Evolutionary conservation across 345 rosid species (phyloP).

Genomic region (Populus ilicifolia): DNA sequence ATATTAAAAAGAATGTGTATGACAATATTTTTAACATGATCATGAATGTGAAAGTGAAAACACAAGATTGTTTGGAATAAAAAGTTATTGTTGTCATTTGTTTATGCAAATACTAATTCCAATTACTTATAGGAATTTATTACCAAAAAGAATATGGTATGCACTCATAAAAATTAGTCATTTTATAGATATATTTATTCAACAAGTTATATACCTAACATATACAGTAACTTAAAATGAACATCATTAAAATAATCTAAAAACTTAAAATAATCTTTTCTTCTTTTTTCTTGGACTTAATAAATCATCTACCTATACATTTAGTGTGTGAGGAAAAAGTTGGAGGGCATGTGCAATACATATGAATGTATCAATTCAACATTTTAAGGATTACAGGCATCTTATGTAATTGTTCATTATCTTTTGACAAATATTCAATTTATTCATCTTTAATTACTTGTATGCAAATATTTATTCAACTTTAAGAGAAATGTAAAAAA

Average conservation of each 20-base stretch:
- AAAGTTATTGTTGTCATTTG: background rate
- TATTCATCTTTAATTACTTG: too few species aligned
- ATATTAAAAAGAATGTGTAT: conserved; percentile 12
- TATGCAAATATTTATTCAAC: too few species aligned
- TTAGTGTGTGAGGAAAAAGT: background rate
- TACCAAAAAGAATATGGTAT: too few species aligned
- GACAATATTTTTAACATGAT: conserved; percentile 4
- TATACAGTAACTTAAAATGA: too few species aligned
- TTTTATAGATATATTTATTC: too few species aligned
- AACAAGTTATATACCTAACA: too few species aligned
- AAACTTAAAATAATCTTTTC: background rate
- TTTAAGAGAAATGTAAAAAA: too few species aligned
- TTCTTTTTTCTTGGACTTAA: background rate
- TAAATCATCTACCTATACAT: conserved; percentile 5
- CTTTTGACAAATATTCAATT: too few species aligned
- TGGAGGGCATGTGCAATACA: background rate
- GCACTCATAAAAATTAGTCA: too few species aligned
- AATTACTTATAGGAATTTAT: background rate
- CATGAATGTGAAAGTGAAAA: background rate
- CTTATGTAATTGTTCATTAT: too few species aligned
- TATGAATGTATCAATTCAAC: background rate
- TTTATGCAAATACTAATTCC: background rate
- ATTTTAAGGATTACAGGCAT: background rate
- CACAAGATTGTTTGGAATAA: background rate
- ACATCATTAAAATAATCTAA: background rate